Percentiles rank a stretch among this genome's conserved stretches.
phyloP scores from a whole-genome alignment of 495 filamentous ascomycete species.

The Aspergillus cristatus region DNA sequence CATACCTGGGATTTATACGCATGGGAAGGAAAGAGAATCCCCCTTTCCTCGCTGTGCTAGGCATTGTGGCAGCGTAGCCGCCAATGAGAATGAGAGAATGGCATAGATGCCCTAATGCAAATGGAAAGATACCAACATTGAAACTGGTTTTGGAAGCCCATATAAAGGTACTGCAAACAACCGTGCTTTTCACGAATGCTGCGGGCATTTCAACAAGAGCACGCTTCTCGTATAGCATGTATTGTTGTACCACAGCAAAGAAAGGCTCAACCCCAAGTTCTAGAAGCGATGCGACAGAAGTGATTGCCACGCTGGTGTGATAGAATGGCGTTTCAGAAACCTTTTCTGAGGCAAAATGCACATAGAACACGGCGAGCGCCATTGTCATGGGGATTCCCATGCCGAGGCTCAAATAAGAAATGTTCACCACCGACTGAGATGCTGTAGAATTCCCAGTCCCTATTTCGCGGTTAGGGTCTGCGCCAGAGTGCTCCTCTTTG shows the following conservation, averaged over 20 bases:
- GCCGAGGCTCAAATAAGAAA: conserved; percentile 67
- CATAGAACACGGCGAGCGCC: conserved; percentile 56
- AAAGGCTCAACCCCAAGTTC: conserved; percentile 78
- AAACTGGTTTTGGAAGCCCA: conserved; percentile 39
- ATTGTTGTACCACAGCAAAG: conserved; percentile 75
- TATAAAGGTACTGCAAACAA: conserved; percentile 56
- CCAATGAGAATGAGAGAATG: conserved; percentile 60
- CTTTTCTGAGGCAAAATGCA: conserved; percentile 44
- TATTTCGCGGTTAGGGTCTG: no score
- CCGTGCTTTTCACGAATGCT: conserved; percentile 63
- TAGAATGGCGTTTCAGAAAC: conserved; percentile 53
- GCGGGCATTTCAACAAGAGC: conserved; percentile 72
- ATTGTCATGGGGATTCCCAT: conserved; percentile 59
- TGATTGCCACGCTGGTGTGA: conserved; percentile 52
- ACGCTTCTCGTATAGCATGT: conserved; percentile 67
- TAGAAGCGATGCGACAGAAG: conserved; percentile 63
- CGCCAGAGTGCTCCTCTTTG: no score
- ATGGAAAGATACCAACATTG: conserved; percentile 70
- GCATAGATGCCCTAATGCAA: conserved; percentile 76
- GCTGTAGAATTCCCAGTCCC: conserved; percentile 3
- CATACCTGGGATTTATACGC: conserved; percentile 37
- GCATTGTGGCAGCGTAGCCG: conserved; percentile 53
- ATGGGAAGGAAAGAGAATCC: conserved; percentile 50
- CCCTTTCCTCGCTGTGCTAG: conserved; percentile 28
- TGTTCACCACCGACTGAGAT: conserved; percentile 72